phyloP scores from a whole-genome alignment of 331 rosid genomes.

The Stylosanthes scabra region DNA sequence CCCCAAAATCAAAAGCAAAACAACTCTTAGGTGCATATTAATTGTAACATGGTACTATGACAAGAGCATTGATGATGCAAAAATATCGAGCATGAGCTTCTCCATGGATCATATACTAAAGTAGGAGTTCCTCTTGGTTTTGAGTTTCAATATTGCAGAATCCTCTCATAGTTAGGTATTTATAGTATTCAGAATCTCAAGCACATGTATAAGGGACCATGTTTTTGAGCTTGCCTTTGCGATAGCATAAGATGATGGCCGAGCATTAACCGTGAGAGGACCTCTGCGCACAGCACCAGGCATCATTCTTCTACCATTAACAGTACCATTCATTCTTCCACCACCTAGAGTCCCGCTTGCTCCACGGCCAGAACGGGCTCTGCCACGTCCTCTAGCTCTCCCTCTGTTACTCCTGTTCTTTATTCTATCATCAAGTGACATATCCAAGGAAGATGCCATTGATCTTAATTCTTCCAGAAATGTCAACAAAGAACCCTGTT shows the following conservation, averaged over 20 bases:
- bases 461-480: conserved; percentile 34
- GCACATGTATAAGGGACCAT: conserved; percentile 79
- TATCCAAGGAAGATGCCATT: conserved; percentile 92
- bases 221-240: conserved; percentile 97
- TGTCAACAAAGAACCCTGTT: conserved; percentile 33
- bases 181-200: conserved; percentile 71
- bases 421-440: conserved; percentile 90
- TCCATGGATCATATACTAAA: conserved; percentile 64
- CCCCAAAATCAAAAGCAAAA: conserved; percentile 77
- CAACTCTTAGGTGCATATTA: conserved; percentile 64
- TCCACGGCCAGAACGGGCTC: conserved; percentile 52
- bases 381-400: conserved; percentile 76
- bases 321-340: conserved; percentile 66
- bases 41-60: conserved; percentile 57
- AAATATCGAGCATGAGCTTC: conserved; percentile 69
- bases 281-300: conserved; percentile 66
- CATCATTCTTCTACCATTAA: conserved; percentile 53
- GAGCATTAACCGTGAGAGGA: conserved; percentile 67
- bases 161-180: conserved; percentile 53
- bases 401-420: conserved; percentile 75
- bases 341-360: conserved; percentile 55
- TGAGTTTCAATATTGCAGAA: conserved; percentile 56
- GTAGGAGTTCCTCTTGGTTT: conserved; percentile 61
- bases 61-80: conserved; percentile 55
- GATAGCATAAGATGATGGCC: conserved; percentile 77